Evolutionary conservation across 805 yeast species (phyloP).

Genomic region (Isabelozyma gotoi): DNA sequence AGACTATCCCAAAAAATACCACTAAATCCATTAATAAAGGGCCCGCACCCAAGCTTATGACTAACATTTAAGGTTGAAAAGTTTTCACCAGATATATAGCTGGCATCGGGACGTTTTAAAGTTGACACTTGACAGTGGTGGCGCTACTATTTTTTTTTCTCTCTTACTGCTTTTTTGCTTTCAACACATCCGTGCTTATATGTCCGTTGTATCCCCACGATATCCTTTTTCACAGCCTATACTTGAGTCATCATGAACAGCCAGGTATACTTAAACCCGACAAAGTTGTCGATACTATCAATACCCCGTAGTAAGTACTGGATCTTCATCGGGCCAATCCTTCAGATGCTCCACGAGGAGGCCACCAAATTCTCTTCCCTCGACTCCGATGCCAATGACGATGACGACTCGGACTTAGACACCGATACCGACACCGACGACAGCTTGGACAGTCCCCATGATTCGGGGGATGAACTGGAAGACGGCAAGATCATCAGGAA

Average conservation of each 20-base stretch:
- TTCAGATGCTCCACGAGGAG: conserved; percentile 43
- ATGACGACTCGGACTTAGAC: conserved; percentile 9
- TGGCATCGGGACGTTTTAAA: too few species aligned
- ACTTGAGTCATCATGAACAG: conserved; percentile 30
- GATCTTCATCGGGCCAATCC: conserved; percentile 52
- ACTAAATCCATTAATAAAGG: too few species aligned
- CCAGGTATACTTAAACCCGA: conserved; percentile 49
- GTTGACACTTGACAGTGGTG: too few species aligned
- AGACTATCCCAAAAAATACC: too few species aligned
- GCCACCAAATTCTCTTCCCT: conserved; percentile 16
- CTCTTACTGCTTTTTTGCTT: too few species aligned
- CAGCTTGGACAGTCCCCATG: conserved; percentile 6
- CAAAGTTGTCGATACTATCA: conserved; percentile 49
- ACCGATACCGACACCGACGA: conserved; percentile 9
- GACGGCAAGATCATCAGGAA: not conserved
- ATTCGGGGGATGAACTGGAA: not conserved
- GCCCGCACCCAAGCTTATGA: too few species aligned
- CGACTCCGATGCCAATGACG: conserved; percentile 12
- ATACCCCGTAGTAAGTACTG: conserved; percentile 53
- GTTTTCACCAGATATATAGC: too few species aligned
- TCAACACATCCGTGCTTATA: too few species aligned
- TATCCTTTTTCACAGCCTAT: not conserved
- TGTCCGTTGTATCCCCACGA: not conserved
- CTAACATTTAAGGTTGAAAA: too few species aligned
- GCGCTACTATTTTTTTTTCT: not conserved